Conservation (phyloP, 768 basidiomycete genomes). For the Suillus subluteus region DNA sequence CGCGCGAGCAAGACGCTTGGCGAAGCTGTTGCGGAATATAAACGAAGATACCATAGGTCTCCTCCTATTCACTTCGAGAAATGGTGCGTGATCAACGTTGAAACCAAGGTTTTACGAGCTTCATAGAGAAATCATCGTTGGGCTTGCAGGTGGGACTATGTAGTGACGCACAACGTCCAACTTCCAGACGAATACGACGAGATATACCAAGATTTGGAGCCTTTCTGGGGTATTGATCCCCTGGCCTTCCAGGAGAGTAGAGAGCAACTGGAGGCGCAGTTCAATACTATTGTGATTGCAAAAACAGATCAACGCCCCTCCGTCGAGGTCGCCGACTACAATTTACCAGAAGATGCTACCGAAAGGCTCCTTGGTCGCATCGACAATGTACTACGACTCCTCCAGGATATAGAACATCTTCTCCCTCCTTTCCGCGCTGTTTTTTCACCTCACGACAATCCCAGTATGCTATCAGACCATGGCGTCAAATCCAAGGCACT, state of each 20-base stretch:
- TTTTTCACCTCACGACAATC: constrained; percentile 35
- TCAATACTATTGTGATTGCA: constrained; percentile 24
- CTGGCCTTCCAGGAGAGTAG: constrained; percentile 25
- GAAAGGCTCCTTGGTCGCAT: constrained; percentile 8
- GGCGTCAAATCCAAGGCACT: constrained; percentile 24
- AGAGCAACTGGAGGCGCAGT: constrained; percentile 22
- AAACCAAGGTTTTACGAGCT: not conserved
- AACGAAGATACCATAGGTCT: constrained; percentile 33
- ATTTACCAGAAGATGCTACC: constrained; percentile 11
- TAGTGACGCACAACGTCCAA: constrained; percentile 40
- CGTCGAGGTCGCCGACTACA: constrained; percentile 22
- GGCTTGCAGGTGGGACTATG: constrained; percentile 44
- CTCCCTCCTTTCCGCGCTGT: constrained; percentile 38
- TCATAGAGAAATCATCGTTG: not conserved
- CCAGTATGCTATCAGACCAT: constrained; percentile 31
- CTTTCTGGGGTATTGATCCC: constrained; percentile 41
- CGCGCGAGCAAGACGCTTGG: constrained; percentile 41
- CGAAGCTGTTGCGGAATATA: constrained; percentile 44
- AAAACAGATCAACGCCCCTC: constrained; percentile 20
- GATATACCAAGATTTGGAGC: constrained; percentile 41
- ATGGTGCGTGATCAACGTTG: constrained; percentile 34
- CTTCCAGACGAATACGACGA: constrained; percentile 53
- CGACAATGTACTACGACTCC: constrained; percentile 23
- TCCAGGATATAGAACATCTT: constrained; percentile 30
- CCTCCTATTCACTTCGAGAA: constrained; percentile 48